Evolutionary conservation across 2,329 filamentous ascomycete species (phyloP), one percentile per base, ranked within the genome.

Genomic region (Aspergillus fumigatus): DNA sequence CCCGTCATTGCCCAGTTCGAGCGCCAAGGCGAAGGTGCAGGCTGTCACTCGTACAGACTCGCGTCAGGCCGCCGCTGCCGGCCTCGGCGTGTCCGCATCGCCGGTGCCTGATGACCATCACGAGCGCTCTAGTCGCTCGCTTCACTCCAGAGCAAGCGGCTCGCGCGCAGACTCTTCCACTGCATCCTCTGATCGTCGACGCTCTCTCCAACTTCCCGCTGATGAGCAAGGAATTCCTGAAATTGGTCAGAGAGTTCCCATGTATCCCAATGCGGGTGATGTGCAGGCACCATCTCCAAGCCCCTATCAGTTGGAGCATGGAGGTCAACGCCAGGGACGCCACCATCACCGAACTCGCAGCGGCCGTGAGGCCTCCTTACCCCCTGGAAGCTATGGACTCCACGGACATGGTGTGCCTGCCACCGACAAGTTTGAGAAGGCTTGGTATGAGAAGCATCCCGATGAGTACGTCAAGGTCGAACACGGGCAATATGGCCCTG

Each of bases 231-330:
- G 92, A 23, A 96, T 97, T 65, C 92, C 92, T 2, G 90, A 95
- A 70, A 94, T 97, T 64, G 93, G 93, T 50, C 85, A 90, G 67
- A 88, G 92, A 69, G 93, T 99, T 41, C 94, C 94, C 51, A 94
- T 99, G 90, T 88, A 94, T 70, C 89, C 88, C 53, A 85, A 94
- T 71, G 90, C 94, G 47, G 94, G 94, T 59, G 93, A 97, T 71
- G 94, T 97, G 9, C 94, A 99, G 77, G 94, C 94, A 14, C 94
- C 94, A 2, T 94, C 92, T 2, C 92, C 92, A 1, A 84, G 86
- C 2, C 88, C 87, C 8, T 78, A 75, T 57, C 67, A 72, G 50
- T 69, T 71, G 50, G 70, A 75, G 21, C 71, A 84, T 61, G 79
- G 78, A 40, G 68, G 70, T 11, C 69, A 80, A 70, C 70, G 73